A percentile compares a stretch with the other conserved stretches of the same genome.
Evolutionary conservation across 495 filamentous ascomycete species (phyloP).

Genomic region (Geoglossum glabrum): DNA sequence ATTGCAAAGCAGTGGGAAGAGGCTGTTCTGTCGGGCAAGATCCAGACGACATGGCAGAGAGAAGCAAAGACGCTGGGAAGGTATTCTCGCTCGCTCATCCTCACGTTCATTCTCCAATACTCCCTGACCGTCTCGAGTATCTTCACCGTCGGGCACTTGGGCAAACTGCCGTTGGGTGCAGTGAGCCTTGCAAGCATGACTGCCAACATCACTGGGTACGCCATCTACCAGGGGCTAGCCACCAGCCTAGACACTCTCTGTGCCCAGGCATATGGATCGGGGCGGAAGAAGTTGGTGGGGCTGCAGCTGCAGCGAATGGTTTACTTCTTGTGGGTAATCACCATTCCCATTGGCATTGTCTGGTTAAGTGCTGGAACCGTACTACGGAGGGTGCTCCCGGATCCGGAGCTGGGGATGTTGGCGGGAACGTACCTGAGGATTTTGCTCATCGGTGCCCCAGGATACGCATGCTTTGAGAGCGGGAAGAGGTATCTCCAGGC

Average conservation of each 20-base stretch:
- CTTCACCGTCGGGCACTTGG: conserved; percentile 46
- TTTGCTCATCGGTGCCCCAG: conserved; percentile 44
- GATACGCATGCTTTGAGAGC: conserved; percentile 50
- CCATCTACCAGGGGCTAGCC: conserved; percentile 49
- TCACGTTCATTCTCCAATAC: conserved; percentile 59
- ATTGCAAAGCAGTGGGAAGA: conserved; percentile 51
- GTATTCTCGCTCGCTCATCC: conserved; percentile 44
- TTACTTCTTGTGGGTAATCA: conserved; percentile 40
- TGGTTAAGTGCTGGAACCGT: conserved; percentile 44
- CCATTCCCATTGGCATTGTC: conserved; percentile 42
- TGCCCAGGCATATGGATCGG: conserved; percentile 57
- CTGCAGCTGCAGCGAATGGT: conserved; percentile 54
- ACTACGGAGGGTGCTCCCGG: conserved; percentile 40
- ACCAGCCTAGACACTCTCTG: conserved; percentile 60
- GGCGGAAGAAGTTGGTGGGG: conserved; percentile 45
- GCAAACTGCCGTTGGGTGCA: conserved; percentile 41
- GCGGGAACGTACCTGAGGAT: conserved; percentile 50
- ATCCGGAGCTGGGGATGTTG: conserved; percentile 38
- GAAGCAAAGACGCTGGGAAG: conserved; percentile 21
- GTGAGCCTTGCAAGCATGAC: conserved; percentile 49
- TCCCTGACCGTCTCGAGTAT: conserved; percentile 50
- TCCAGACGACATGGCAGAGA: conserved; percentile 68
- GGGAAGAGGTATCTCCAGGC: conserved; percentile 57
- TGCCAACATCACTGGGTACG: conserved; percentile 52
- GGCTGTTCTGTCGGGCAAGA: conserved; percentile 47